Evolutionary conservation across 2,329 filamentous ascomycete species (phyloP).

Genomic region (Aspergillus clavatus): DNA sequence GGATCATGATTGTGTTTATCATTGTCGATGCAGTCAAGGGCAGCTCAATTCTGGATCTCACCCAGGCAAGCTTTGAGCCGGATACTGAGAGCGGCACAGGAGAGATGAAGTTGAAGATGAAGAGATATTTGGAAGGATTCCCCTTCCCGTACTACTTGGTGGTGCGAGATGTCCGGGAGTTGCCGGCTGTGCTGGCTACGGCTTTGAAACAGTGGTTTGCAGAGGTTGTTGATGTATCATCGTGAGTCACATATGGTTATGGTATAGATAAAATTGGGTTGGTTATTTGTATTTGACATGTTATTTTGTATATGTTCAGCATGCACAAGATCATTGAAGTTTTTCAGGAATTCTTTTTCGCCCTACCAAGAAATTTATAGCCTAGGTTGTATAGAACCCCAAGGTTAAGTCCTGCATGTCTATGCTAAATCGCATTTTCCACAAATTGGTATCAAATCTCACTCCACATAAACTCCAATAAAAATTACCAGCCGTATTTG

Average conservation of each 20-base stretch:
- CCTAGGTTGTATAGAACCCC: no score
- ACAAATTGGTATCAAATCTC: slow-evolving; percentile 12
- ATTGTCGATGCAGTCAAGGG: slow-evolving; percentile 69
- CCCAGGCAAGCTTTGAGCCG: slow-evolving; percentile 75
- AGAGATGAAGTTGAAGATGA: slow-evolving; percentile 67
- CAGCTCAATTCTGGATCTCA: slow-evolving; percentile 72
- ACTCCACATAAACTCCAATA: not conserved
- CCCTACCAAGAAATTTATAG: no score
- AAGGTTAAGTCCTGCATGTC: no score
- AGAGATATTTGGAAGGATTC: slow-evolving; percentile 90
- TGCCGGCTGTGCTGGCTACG: slow-evolving; percentile 81
- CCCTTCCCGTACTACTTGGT: slow-evolving; percentile 97
- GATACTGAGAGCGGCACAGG: slow-evolving; percentile 56
- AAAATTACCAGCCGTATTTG: slow-evolving; percentile 70
- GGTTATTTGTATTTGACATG: slow-evolving; percentile 5
- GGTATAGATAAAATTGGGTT: slow-evolving; percentile 10
- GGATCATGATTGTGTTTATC: slow-evolving; percentile 97
- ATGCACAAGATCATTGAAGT: not conserved
- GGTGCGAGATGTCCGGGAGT: slow-evolving; percentile 83
- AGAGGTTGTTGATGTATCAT: slow-evolving; percentile 52
- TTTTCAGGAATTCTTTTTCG: no score
- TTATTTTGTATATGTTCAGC: slow-evolving; percentile 2
- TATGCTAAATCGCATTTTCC: no score
- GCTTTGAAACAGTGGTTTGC: slow-evolving; percentile 95
- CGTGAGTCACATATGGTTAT: slow-evolving; percentile 20